phyloP scores from a whole-genome alignment of 495 filamentous ascomycete species.

The Durotheca rogersii region DNA sequence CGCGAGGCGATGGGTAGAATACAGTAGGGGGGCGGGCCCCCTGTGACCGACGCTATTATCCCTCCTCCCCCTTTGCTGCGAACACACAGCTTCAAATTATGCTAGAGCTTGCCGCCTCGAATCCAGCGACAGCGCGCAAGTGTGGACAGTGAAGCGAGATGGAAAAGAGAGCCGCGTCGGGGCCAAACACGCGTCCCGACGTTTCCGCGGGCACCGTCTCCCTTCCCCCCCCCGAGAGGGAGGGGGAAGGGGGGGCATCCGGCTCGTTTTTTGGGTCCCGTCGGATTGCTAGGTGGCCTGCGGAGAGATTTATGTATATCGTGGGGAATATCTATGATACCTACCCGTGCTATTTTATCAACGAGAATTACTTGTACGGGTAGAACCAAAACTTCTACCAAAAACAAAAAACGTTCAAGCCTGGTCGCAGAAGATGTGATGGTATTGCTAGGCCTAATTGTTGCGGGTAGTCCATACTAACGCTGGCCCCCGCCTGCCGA shows the following conservation, averaged over 20 bases:
- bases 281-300: slow-evolving; percentile 31
- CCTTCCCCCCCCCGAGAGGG: too few species aligned
- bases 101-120: slow-evolving; percentile 55
- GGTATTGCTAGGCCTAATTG: too few species aligned
- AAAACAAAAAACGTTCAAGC: too few species aligned
- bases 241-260: slow-evolving; percentile 13
- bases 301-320: slow-evolving; percentile 35
- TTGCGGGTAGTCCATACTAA: too few species aligned
- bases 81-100: slow-evolving; percentile 45
- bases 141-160: slow-evolving; percentile 59
- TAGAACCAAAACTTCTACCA: too few species aligned
- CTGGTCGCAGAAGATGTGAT: too few species aligned
- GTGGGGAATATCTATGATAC: too few species aligned
- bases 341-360: too few species aligned
- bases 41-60: background rate
- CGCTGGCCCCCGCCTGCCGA: too few species aligned
- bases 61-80: background rate
- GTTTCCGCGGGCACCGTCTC: slow-evolving; percentile 28
- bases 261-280: slow-evolving; percentile 6
- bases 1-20: too few species aligned
- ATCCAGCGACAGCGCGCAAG: slow-evolving; percentile 46
- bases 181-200: slow-evolving; percentile 18
- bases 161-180: slow-evolving; percentile 25
- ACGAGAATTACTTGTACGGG: too few species aligned
- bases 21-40: too few species aligned